Percentiles rank a stretch among this genome's conserved stretches.
Evolutionary conservation across 495 filamentous ascomycete genomes (phyloP).

Genomic region (Amphirosellinia nigrospora): DNA sequence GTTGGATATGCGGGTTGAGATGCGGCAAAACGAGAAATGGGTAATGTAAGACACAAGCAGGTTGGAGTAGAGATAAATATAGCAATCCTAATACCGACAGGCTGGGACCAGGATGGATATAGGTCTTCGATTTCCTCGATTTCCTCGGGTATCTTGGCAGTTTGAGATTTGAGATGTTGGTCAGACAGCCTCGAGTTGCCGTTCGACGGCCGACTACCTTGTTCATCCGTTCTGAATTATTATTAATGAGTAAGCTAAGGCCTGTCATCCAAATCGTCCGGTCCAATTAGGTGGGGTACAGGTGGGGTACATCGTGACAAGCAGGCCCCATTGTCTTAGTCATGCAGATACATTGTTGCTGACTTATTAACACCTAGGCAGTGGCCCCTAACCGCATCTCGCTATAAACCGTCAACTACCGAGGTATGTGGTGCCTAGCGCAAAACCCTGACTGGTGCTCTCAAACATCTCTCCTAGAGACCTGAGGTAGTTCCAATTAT

Average conservation of each 20-base stretch:
- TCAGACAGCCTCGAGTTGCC: background rate
- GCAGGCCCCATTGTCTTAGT: slow-evolving; percentile 9
- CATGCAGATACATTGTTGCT: background rate
- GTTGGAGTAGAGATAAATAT: background rate
- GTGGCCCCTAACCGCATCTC: background rate
- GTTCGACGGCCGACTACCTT: background rate
- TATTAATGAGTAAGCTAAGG: slow-evolving; percentile 7
- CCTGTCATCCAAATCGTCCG: background rate
- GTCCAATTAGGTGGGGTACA: background rate
- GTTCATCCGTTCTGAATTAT: background rate
- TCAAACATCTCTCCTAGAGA: no score
- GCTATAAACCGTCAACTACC: no score
- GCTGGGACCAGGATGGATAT: background rate
- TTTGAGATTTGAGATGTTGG: background rate
- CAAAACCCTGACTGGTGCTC: slow-evolving; percentile 3
- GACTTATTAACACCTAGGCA: no score
- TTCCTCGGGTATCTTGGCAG: slow-evolving; percentile 4
- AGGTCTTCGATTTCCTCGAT: no score
- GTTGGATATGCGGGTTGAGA: background rate
- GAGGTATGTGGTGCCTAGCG: background rate
- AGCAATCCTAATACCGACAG: background rate
- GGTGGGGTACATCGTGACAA: background rate
- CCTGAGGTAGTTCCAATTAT: slow-evolving; percentile 1
- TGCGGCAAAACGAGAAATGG: background rate
- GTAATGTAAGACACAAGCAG: background rate